phyloP scores from a whole-genome alignment of 176 grass and related monocot species.

The Oryza coarctata region DNA sequence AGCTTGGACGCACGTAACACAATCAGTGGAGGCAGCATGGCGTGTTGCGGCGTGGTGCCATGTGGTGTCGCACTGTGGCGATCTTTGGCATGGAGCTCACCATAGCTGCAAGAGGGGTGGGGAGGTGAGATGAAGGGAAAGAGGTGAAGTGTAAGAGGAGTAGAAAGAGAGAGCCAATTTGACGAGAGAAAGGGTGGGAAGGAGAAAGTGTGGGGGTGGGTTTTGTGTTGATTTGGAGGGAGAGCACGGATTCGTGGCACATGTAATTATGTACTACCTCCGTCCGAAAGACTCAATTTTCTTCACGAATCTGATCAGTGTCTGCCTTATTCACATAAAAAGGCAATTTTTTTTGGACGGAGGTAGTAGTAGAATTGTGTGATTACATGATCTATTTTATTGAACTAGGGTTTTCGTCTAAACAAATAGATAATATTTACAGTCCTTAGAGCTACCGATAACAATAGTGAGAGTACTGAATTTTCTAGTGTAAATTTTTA shows the following conservation, averaged over 20 bases:
- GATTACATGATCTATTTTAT: too few relatives aligned
- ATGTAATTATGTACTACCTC: neutral
- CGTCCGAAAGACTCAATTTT: too few relatives aligned
- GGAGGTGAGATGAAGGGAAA: neutral
- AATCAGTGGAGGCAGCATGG: conserved; percentile 20
- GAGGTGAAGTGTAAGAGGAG: conserved; percentile 7
- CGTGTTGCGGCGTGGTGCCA: neutral
- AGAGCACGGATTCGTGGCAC: neutral
- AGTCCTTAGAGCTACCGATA: too few relatives aligned
- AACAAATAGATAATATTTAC: too few relatives aligned
- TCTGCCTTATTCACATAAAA: too few relatives aligned
- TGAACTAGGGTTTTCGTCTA: too few relatives aligned
- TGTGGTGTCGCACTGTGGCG: neutral
- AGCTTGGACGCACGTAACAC: neutral
- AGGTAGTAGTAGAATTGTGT: too few relatives aligned
- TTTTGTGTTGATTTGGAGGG: neutral
- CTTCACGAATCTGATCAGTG: too few relatives aligned
- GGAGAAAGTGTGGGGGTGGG: neutral
- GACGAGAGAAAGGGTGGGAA: neutral
- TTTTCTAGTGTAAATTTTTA: too few relatives aligned
- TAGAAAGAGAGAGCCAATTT: neutral
- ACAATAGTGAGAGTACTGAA: too few relatives aligned
- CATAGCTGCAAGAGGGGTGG: neutral
- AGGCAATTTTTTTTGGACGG: too few relatives aligned
- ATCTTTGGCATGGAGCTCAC: conserved; percentile 16